Evolutionary conservation across 768 basidiomycete genomes (phyloP), one percentile per base, ranked within the genome.

Genomic region (Xanthoconium stramineum): DNA sequence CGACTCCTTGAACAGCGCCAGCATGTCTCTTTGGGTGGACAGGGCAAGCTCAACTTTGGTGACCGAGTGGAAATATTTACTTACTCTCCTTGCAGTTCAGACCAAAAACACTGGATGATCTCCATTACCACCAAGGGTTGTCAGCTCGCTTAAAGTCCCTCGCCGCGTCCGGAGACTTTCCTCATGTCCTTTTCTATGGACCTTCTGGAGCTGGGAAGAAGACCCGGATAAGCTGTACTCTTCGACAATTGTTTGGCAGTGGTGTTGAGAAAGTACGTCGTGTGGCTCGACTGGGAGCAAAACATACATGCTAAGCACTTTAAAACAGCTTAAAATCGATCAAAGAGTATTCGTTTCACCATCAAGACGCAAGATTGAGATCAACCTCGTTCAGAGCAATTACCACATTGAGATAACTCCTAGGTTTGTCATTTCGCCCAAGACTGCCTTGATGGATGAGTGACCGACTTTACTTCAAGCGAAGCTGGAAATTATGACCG

Each of bases 181-280:
- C 96, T 9, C 96, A 99, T 69, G 86, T 97, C 77, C 83, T 99
- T 2, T 96, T 98, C 76, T 99, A 98, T 67, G 96, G 96, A 0
- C 96, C 96, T 10, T 91, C 91, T 5, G 96, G 96, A 20, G 94
- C 96, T 14, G 96, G 96, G 15, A 98, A 98, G 79, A 99, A 99
- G 81, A 98, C 96, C 43, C 80, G 96, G 37, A 94, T 98, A 63
- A 87, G 88, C 62, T 91, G 90, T 59, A 95, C 92, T 7, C 70
- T 99, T 55, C 78, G 88, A 60, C 87, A 97, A 64, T 71, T 98
- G 48, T 99, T 94, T 74, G 97, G 96, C 1, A 78, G 83, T 43
- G 93, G 95, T 1, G 93, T 88, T 2, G 96, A 98, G 71, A 98
- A 95, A 80, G 96, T 89, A 58, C 29, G 79, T 60, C 45, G n/a